phyloP scores from a whole-genome alignment of 2,329 filamentous ascomycete genomes.

The Diaporthe sp. region DNA sequence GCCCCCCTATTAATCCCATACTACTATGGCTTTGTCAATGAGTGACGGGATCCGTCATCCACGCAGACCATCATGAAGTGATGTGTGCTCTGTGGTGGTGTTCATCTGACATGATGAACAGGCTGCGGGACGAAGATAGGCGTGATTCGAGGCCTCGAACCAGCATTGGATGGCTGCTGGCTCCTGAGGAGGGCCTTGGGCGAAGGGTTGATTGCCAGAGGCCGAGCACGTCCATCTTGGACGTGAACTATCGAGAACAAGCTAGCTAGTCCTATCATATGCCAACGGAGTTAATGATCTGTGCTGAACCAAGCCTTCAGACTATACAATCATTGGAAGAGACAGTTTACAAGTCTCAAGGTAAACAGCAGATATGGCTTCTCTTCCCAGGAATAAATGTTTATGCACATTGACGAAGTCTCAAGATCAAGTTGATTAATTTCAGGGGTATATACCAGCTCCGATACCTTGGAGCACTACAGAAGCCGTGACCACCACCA shows the following conservation, averaged over 20 bases:
- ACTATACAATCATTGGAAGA: not conserved
- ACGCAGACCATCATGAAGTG: too few species aligned
- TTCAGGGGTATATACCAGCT: slow-evolving; percentile 30
- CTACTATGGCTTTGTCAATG: too few species aligned
- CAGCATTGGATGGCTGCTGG: not conserved
- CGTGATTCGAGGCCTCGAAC: not conserved
- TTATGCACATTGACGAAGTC: not conserved
- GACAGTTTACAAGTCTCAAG: not conserved
- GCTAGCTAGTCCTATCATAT: not conserved
- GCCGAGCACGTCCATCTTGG: not conserved
- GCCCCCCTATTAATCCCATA: not conserved
- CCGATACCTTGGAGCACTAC: not conserved
- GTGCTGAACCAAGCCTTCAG: not conserved
- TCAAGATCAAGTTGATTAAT: not conserved
- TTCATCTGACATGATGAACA: not conserved
- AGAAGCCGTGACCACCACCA: not conserved
- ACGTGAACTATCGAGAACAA: not conserved
- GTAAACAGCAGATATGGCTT: not conserved
- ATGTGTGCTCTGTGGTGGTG: not conserved
- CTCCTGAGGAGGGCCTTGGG: not conserved
- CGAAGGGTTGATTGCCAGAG: not conserved
- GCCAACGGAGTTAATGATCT: not conserved
- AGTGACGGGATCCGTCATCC: not conserved
- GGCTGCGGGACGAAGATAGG: not conserved
- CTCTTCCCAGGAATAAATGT: not conserved